A percentile compares a stretch with the other conserved stretches of the same genome.
Evolutionary conservation across 176 grass and related monocot genomes (phyloP).

Genomic region (Musa acuminata): DNA sequence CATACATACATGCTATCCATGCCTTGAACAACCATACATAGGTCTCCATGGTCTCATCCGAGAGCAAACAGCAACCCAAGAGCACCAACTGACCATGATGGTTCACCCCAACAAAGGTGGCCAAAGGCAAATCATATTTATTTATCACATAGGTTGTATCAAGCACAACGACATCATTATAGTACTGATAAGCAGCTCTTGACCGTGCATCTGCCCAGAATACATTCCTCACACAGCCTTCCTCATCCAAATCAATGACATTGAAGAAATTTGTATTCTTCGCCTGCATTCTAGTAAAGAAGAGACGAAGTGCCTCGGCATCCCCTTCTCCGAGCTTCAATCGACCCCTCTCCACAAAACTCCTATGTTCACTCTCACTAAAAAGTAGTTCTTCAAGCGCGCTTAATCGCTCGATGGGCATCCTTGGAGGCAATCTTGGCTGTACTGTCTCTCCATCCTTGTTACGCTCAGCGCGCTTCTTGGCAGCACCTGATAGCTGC

Average conservation of each 20-base stretch:
- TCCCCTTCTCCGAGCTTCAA: slow-evolving; percentile 71
- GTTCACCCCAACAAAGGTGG: slow-evolving; percentile 74
- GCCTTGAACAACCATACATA: slow-evolving; percentile 23
- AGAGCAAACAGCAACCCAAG: slow-evolving; percentile 65
- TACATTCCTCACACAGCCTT: slow-evolving; percentile 57
- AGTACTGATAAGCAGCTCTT: slow-evolving; percentile 78
- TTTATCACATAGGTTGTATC: slow-evolving; percentile 65
- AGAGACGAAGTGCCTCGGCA: slow-evolving; percentile 73
- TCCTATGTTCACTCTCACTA: slow-evolving; percentile 63
- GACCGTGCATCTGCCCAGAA: slow-evolving; percentile 89
- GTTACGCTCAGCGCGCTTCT: slow-evolving; percentile 43
- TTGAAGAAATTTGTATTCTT: slow-evolving; percentile 92
- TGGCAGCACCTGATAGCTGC: slow-evolving; percentile 58
- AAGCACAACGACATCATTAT: slow-evolving; percentile 62
- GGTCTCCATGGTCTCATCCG: slow-evolving; percentile 50
- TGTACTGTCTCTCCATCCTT: slow-evolving; percentile 45
- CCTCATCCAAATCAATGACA: slow-evolving; percentile 77
- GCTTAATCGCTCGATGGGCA: slow-evolving; percentile 67
- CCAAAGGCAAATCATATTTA: slow-evolving; percentile 89
- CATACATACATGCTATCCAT: slow-evolving; percentile 23
- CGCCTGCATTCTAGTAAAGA: slow-evolving; percentile 93
- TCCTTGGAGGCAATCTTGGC: slow-evolving; percentile 55
- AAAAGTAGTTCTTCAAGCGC: slow-evolving; percentile 74
- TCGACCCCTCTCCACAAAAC: slow-evolving; percentile 55
- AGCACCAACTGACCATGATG: slow-evolving; percentile 85